Conservation (phyloP, 2,329 filamentous ascomycete species). For the Bipolaris zeicola region DNA sequence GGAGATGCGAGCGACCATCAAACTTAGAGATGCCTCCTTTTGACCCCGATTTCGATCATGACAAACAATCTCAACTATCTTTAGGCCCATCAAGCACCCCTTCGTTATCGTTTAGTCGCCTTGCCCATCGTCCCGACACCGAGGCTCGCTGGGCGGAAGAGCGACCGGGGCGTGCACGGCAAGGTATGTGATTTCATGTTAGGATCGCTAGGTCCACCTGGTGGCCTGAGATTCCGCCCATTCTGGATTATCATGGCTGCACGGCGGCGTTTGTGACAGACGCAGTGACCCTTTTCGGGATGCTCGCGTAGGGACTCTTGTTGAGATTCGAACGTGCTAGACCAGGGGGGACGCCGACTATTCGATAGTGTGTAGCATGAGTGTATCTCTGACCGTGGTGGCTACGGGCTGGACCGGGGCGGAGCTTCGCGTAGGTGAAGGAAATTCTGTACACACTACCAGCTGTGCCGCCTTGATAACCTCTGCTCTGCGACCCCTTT, state of each 20-base stretch:
- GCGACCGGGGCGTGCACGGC: slow-evolving; percentile 14
- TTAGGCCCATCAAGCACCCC: slow-evolving; percentile 5
- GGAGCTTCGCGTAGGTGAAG: slow-evolving; percentile 9
- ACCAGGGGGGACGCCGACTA: slow-evolving; percentile 13
- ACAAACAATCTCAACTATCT: background rate
- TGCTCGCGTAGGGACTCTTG: slow-evolving; percentile 10
- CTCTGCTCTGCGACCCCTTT: slow-evolving; percentile 13
- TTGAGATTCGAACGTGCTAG: slow-evolving; percentile 15
- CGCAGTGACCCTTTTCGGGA: slow-evolving; percentile 13
- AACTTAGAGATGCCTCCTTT: slow-evolving; percentile 3
- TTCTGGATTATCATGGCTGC: slow-evolving; percentile 11
- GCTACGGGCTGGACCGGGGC: slow-evolving; percentile 8
- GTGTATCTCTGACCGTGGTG: slow-evolving; percentile 15
- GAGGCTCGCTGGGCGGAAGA: slow-evolving; percentile 8
- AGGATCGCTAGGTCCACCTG: slow-evolving; percentile 7
- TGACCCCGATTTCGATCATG: slow-evolving; percentile 1
- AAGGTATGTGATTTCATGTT: slow-evolving; percentile 7
- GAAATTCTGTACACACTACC: slow-evolving; percentile 16
- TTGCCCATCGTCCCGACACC: slow-evolving; percentile 7
- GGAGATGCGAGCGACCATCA: slow-evolving; percentile 1
- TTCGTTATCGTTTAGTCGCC: slow-evolving; percentile 5
- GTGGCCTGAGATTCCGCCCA: slow-evolving; percentile 6
- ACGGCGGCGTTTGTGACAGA: slow-evolving; percentile 15
- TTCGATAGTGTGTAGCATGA: slow-evolving; percentile 19
- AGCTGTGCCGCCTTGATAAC: slow-evolving; percentile 17